These are phyloP conservation scores for Geotrichum cucujoidarum DNA, from an alignment of 1,139 yeast genomes.

Conservation along the genomic window DNA sequence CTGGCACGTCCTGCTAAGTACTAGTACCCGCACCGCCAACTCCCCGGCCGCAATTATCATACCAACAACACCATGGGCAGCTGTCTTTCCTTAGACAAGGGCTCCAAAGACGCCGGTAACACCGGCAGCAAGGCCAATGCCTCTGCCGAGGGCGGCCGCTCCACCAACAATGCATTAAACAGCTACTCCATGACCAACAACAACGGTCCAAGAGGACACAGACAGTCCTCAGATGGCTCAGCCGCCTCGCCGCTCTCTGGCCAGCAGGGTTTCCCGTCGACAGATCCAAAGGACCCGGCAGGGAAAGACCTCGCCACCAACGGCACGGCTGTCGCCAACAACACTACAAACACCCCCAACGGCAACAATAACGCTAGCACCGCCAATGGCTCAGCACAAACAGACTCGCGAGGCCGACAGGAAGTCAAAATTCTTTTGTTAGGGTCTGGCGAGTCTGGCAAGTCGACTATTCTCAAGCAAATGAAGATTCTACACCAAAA, in stretches of 20 bases:
- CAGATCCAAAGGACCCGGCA: background rate
- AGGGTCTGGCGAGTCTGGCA: slow-evolving; percentile 75
- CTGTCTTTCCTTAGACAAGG: slow-evolving; percentile 4
- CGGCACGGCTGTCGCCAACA: background rate
- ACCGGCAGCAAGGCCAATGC: background rate
- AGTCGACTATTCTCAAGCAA: slow-evolving; percentile 69
- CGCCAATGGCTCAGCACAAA: background rate
- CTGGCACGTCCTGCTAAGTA: too few species aligned
- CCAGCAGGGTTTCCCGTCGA: background rate
- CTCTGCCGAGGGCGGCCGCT: background rate
- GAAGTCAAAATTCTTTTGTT: slow-evolving; percentile 58
- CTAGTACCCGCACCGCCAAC: too few species aligned
- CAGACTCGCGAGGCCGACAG: slow-evolving; percentile 18
- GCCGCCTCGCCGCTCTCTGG: slow-evolving; percentile 3
- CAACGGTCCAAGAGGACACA: background rate
- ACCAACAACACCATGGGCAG: slow-evolving; percentile 2
- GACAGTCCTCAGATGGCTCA: slow-evolving; percentile 3
- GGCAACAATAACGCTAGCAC: background rate
- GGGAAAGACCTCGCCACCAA: background rate
- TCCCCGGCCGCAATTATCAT: too few species aligned
- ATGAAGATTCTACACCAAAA: slow-evolving; percentile 70
- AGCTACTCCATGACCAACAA: background rate
- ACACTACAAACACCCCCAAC: background rate
- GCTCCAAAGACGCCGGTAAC: background rate
- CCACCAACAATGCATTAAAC: slow-evolving; percentile 5